Base-by-base conservation (phyloP, 257 asterid species). In the Petunia secreta region DNA sequence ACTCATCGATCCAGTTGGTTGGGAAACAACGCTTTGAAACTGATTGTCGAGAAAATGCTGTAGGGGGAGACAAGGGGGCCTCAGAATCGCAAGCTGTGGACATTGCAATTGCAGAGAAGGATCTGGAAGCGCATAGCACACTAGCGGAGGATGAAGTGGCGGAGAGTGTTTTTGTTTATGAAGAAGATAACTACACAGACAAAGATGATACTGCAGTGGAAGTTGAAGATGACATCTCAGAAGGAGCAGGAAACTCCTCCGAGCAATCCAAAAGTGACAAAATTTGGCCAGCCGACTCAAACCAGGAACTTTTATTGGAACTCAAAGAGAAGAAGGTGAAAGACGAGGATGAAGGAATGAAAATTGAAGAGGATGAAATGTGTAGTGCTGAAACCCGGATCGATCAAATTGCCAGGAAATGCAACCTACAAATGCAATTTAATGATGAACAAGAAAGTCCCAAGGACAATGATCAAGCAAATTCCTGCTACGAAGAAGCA, bases 271-370 rank as follows among this genome's bases (percentile, higher is more conserved):
- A 80, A 69, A 39, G 81, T 58, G 87, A 85, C 74, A 87, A 77
- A 16, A 78, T 82, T 44, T 85, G 88, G 85, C 92, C 87, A 11
- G 80, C 83, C n/a, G 89, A 86, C 6, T 64, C 87, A 44, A 62
- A 66, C 13, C 81, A 84, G 75, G 83, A 67, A 67, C 9, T 79
- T 9, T 8, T 76, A 3, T 52, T 8, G 71, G 82, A 79, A 8
- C 57, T 55, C 43, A 55, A 80, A 50, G 78, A 75, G 48, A 9
- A 37, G 52, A 84, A 83, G 77, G 66, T 80, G 54, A n/a, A 54
- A 59, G 68, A 54, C 39, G 67, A 65, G 36, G 78, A 57, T 36
- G 43, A 65, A 55, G 79, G 39, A 39, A 14, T 43, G 57, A 68
- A 84, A 79, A 78, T 78, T 36, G 67, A 78, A 66, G 88, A 25